Base-by-base conservation (phyloP, 345 rosid species). In the Leavenworthia alabamica region DNA sequence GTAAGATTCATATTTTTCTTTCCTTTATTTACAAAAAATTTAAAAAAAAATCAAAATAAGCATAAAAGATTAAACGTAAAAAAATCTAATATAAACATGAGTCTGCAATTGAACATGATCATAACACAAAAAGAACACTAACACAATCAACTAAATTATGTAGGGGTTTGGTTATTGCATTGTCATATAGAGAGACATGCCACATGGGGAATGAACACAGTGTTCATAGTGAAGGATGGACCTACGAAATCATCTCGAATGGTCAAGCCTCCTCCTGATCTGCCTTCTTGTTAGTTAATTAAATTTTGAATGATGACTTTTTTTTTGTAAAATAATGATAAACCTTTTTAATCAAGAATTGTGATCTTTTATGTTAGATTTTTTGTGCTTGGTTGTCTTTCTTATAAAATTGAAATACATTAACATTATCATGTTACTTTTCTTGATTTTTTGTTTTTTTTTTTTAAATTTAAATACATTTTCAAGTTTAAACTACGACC, bases 141-240 rank as follows among this genome's bases (percentile, higher is more conserved):
- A 4, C 1, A 24, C 27, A 4, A 24, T 24, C 27, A 24, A 24
- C 27, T 24, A 24, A 3, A 23, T 23, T 23, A 27, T 28, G 0
- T 40, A 76, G 80, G 80, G 23, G 78, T 78, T 0, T 78, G 82
- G 82, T 42, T 78, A 22, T 36, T 66, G 66, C 82, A 75, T 61
- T 75, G 80, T 45, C 82, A 78, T 37, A 72, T 64, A 37, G 75
- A 78, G 36, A 63, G 71, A 35, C 77, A 78, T 60, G 53, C 64
- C 2, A 67, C 71, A 12, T 78, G 82, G 82, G 82, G 79, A 15
- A 78, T 78, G 83, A 71, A 41, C 50, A 14, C 77, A 2, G 77
- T 69, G n/a, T 45, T 79, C 67, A 69, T 79, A 26, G 78, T 79
- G 37, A 73, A 70, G 43, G 62, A 75, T 62, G 80, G 82, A 27